Evolutionary conservation across 148 eudicot species (phyloP), one percentile per base, ranked within the genome.

Genomic region (Cornus suecica): DNA sequence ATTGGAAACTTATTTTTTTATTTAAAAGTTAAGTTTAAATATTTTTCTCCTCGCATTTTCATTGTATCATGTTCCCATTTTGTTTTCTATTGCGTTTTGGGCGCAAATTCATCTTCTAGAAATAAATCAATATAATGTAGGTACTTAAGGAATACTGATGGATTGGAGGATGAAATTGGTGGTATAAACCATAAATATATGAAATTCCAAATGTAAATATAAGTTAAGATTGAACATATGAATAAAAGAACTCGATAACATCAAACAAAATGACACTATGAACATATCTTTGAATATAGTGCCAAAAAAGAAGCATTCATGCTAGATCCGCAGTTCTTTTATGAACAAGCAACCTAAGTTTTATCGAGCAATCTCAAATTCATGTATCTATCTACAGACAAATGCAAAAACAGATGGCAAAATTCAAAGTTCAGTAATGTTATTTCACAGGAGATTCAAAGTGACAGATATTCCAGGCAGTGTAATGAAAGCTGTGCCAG

Each of bases 401-500:
- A 58, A 58, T 58, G 24, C 62, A 31, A 68, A 9, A 34, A 68
- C 8, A 34, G 30, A 20, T 68, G 18, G 6, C 25, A 34, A 25
- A 34, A 65, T 23, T 26, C 26, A 29, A 69, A 76, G 42, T 41
- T 52, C 0, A 8, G 31, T 60, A 15, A n/a, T 41, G 34, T 73
- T 66, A 37, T 26, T 32, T 70, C 16, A 31, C 73, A 83, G 84
- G 75, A 88, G 88, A 78, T 86, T 91, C 72, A 84, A 83, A 79
- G 81, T 82, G 67, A 71, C 77, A 70, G 99, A 94, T 81, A 80
- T 84, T 56, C 92, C 99, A 25, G 80, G 77, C 65, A 65, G 77
- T 23, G 86, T 94, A 32, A 37, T 80, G 23, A 94, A 90, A 83
- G 81, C 82, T 29, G 88, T 83, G 8, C 96, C 99, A 28, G 97